A percentile compares a stretch with the other conserved stretches of the same genome.
These are phyloP conservation scores for Mycena galericulata DNA, from an alignment of 768 basidiomycete genomes.

Conservation along the genomic window DNA sequence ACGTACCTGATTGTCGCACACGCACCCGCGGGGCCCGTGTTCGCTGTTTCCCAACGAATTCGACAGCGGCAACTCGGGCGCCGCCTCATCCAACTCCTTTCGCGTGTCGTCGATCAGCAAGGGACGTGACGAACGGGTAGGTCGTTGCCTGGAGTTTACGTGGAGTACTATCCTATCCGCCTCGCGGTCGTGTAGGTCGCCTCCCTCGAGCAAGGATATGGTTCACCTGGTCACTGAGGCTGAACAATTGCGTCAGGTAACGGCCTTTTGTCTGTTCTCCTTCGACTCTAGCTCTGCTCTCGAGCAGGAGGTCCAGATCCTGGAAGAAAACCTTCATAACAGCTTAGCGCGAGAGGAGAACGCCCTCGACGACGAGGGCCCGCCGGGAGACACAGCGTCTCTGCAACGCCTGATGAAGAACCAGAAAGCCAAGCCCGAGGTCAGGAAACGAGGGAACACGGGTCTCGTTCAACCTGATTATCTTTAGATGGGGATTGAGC, in stretches of 20 bases:
- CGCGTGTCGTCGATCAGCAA: no score
- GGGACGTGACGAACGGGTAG: no score
- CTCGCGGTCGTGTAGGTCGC: no score
- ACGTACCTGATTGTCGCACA: no score
- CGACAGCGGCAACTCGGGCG: no score
- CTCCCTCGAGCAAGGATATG: no score
- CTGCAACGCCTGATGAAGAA: conserved; percentile 59
- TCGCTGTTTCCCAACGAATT: no score
- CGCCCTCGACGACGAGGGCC: conserved; percentile 39
- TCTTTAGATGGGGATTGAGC: conserved; percentile 71
- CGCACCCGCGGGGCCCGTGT: no score
- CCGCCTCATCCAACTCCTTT: no score
- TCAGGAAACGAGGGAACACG: conserved; percentile 31
- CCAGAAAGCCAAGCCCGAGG: conserved; percentile 66
- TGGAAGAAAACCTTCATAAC: conserved; percentile 82
- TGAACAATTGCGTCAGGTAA: no score
- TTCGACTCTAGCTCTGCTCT: conserved; percentile 10
- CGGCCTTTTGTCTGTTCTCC: background rate
- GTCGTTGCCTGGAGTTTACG: no score
- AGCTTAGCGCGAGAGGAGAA: conserved; percentile 66
- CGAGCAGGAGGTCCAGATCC: conserved; percentile 74
- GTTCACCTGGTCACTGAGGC: conserved; percentile 72
- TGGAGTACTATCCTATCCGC: no score
- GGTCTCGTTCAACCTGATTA: background rate
- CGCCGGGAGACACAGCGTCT: conserved; percentile 49